Base-by-base conservation (phyloP, 352 stramenopile species). In the Phytophthora sojae region DNA sequence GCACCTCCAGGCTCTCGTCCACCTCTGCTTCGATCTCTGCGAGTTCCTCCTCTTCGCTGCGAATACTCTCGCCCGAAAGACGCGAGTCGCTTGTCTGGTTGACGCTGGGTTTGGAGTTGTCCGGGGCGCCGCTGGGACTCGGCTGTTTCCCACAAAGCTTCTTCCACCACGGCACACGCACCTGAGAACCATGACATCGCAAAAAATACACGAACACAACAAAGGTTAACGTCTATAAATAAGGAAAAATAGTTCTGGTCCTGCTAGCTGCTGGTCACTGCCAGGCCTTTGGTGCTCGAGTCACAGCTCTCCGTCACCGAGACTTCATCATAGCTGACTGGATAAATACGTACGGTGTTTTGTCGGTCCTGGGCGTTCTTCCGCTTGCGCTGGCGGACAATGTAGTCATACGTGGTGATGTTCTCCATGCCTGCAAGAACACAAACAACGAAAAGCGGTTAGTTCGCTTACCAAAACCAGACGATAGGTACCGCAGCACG, bases 401-500 rank as follows among this genome's bases (percentile, higher is more conserved):
- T 96, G 74, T 93, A 96, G 69, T 96, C 89, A 64, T 96, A 96
- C 0, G 89, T 96, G 12, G 89, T 96, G 53, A 93, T 88, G 60
- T 92, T 82, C 29, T 96, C 86, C 59, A 90, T 82, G 42, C 83
- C 88, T 96, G 61, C 23, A 65, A 17, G 39, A 35, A 19, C 19
- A 69, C 17, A 35, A 45, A 45, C 3, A 62, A 64, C 11, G 50
- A 57, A 11, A 39, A 4, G 25, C 12, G 30, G 44, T 65, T 37
- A 68, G 26, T 8, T 49, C 12, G 6, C 21, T 35, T 29, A 23
- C 26, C 25, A 3, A 9, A 49, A 17, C 23, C 19, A 35, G 2
- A 14, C 50, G 1, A 23, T 17, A 42, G 1, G 23, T 15, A 32
- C 30, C 7, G n/a, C 29, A 21, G n/a, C 23, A 81, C 88, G 57